Conservation (phyloP, 768 basidiomycete genomes). For the Dendrothele bispora region DNA sequence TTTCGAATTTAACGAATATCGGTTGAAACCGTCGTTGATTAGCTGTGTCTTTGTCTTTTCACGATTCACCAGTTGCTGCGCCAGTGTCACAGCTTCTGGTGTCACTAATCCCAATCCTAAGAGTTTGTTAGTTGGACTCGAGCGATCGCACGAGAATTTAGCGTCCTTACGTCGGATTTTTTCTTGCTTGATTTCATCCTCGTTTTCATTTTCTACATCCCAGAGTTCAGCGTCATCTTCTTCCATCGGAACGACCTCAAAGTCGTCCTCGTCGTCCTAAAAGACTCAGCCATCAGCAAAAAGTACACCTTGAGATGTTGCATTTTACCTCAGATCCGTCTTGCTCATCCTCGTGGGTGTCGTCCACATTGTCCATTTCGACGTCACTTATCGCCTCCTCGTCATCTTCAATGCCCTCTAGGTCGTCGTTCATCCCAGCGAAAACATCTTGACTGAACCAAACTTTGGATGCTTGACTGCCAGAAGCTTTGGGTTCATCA, state of each 20-base stretch:
- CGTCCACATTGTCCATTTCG: conserved; percentile 13
- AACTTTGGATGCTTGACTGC: conserved; percentile 66
- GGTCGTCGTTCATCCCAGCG: conserved; percentile 53
- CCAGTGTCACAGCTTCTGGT: conserved; percentile 88
- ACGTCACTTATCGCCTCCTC: too few species aligned
- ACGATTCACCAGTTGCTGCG: conserved; percentile 88
- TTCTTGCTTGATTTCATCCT: conserved; percentile 64
- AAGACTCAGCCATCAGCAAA: conserved; percentile 6
- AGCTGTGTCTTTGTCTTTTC: conserved; percentile 85
- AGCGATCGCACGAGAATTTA: background rate
- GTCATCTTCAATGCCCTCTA: conserved; percentile 32
- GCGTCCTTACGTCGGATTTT: conserved; percentile 57
- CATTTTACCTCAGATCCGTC: conserved; percentile 15
- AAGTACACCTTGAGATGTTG: background rate
- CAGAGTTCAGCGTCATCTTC: conserved; percentile 70
- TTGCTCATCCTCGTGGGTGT: conserved; percentile 24
- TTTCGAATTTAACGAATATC: conserved; percentile 87
- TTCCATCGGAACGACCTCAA: conserved; percentile 74
- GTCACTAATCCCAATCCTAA: conserved; percentile 82
- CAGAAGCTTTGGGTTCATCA: conserved; percentile 31
- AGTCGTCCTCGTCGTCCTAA: conserved; percentile 54
- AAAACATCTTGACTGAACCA: conserved; percentile 98
- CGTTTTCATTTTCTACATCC: conserved; percentile 78
- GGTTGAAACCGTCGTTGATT: conserved; percentile 94
- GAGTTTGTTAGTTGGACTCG: conserved; percentile 7